Evolutionary conservation across 75 land plant species (phyloP).

Genomic region (Sequoia sempervirens): DNA sequence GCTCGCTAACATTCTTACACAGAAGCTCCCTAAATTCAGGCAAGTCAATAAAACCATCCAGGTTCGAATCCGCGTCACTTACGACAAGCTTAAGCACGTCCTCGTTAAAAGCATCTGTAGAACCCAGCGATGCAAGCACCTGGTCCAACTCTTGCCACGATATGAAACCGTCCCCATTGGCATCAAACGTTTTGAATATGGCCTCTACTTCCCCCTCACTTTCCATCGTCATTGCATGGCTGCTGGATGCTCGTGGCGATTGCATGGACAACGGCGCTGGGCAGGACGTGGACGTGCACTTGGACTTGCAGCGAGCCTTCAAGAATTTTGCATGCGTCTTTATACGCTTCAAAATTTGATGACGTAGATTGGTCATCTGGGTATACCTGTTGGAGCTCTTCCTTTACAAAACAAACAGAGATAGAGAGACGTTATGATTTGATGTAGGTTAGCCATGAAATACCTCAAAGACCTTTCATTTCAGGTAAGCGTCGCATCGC

Average conservation of each 20-base stretch:
- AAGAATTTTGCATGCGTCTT: not conserved
- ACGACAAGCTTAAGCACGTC: conserved; percentile 22
- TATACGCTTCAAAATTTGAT: not conserved
- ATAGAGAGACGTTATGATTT: too few species aligned
- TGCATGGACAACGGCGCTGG: not conserved
- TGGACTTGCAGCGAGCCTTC: not conserved
- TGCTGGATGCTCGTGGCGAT: not conserved
- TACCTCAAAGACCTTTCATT: too few species aligned
- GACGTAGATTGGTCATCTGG: not conserved
- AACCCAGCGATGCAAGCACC: conserved; percentile 21
- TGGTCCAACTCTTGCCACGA: conserved; percentile 20
- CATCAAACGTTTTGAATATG: conserved; percentile 21
- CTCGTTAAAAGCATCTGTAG: conserved; percentile 7
- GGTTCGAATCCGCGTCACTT: conserved; percentile 25
- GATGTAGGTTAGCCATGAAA: too few species aligned
- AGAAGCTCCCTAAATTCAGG: conserved; percentile 22
- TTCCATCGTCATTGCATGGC: not conserved
- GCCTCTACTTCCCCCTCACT: not conserved
- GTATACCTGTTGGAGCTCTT: too few species aligned
- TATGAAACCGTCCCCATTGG: conserved; percentile 29
- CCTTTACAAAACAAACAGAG: too few species aligned
- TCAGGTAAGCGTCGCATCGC: too few species aligned
- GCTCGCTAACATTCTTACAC: not conserved
- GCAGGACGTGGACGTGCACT: not conserved
- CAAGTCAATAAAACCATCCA: conserved; percentile 33